phyloP scores from a whole-genome alignment of 140 eudicot genomes.

The Flaveria floridana region DNA sequence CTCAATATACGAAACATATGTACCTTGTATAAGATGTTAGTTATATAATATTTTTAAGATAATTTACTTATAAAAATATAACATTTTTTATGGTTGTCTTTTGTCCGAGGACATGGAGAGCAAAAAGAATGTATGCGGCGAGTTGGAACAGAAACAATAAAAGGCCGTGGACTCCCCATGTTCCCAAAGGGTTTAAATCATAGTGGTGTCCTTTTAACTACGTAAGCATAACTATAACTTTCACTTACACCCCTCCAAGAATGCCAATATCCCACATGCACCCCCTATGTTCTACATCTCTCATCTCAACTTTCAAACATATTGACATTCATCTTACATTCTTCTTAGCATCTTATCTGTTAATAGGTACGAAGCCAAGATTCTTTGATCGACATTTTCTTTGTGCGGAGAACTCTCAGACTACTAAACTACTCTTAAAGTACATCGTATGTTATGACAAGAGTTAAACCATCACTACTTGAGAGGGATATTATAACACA shows the following conservation, averaged over 20 bases:
- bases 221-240: not conserved
- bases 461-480: no score
- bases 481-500: no score
- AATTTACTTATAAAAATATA: not conserved
- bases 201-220: not conserved
- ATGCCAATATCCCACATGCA: not conserved
- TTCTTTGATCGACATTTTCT: no score
- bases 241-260: slow-evolving; percentile 29
- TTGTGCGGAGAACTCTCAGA: no score
- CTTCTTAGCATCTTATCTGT: no score
- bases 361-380: no score
- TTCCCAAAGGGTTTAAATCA: slow-evolving; percentile 24
- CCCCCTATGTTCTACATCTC: slow-evolving; percentile 19
- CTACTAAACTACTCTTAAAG: no score
- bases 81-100: not conserved
- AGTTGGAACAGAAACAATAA: slow-evolving; percentile 20
- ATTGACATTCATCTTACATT: not conserved
- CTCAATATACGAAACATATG: no score
- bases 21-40: no score
- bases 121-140: slow-evolving; percentile 35
- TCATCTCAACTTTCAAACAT: not conserved
- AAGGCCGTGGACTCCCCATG: slow-evolving; percentile 42
- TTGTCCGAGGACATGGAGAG: not conserved
- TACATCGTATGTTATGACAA: no score
- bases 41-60: no score